Base-by-base conservation (phyloP, 23 red algal genomes). In the Gracilaria vermiculophylla region DNA sequence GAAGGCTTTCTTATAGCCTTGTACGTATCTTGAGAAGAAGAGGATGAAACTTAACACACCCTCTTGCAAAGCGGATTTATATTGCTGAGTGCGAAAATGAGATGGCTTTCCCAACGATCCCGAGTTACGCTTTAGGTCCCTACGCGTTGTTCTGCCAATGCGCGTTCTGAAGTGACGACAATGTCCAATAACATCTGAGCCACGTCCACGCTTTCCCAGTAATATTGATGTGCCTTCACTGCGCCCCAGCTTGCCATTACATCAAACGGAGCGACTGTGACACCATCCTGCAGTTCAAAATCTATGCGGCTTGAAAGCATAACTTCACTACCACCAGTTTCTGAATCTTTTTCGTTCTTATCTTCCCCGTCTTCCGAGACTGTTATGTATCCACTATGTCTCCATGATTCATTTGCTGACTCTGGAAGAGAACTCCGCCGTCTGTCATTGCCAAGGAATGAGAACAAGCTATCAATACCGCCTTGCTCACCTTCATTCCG, bases 171-270 rank as follows among this genome's bases (percentile, higher is more conserved):
- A 23, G 81, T 86, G 12, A 86, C 49, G 60, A 28, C 62, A 64
- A 86, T 86, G 65, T 86, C 81, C 23, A 86, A 48, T 34, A 86
- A 74, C 60, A 86, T 69, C 19, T 86, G 81, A 0, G 81, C 81
- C n/a, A 86, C 62, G 47, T 86, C 81, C 21, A 86, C 62, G 48
- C 53, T 65, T 28, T 86, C 53, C 81, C 81, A 86, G 48, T 86
- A 86, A 56, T 86, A 86, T 23, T 57, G 50, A 86, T 86, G 81
- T n/a, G 81, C 81, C 64, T 86, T 86, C 3, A 86, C 61, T 13
- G 81, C 81, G 39, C 81, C 81, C 81, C 81, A 86, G 42, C 81
- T 86, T 9, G 81, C 81, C 81, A 86, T 72, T 1, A 86, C 81
- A 70, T 86, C 81, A 57, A 86, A 56, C 3, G 81, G 81, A 41